Percentiles rank a stretch among this genome's conserved stretches.
These are phyloP conservation scores for Gaeumannomyces sp. DNA, from an alignment of 2,329 filamentous ascomycete species.

Conservation along the genomic window DNA sequence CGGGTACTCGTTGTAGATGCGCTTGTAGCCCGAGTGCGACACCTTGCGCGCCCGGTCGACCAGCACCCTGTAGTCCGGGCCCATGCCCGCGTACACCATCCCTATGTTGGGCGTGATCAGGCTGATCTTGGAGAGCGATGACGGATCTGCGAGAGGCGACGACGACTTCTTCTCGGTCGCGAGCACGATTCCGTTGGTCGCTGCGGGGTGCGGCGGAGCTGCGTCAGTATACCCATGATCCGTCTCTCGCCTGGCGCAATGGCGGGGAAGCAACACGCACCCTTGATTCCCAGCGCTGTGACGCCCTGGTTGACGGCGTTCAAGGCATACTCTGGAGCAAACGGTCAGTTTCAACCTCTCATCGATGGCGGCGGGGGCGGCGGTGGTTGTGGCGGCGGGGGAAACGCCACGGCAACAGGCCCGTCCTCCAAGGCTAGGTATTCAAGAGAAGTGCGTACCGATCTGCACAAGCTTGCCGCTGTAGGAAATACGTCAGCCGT, in stretches of 20 bases:
- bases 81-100: conserved; percentile 99
- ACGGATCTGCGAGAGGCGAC: conserved; percentile 90
- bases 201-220: conserved; percentile 37
- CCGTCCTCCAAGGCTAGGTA: background rate
- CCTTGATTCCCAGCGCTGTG: conserved; percentile 97
- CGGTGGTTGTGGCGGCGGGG: background rate
- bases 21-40: conserved; percentile 97
- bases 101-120: conserved; percentile 98
- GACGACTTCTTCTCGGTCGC: conserved; percentile 99
- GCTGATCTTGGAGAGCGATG: conserved; percentile 94
- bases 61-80: conserved; percentile 93
- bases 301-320: conserved; percentile 99
- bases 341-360: conserved; percentile 2
- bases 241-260: background rate
- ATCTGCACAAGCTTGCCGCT: conserved; percentile 99
- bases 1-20: conserved; percentile 99
- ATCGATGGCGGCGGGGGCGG: conserved; percentile 1
- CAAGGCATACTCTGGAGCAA: conserved; percentile 80
- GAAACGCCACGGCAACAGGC: background rate
- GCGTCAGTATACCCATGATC: background rate
- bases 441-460: conserved; percentile 42
- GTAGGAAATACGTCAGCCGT: conserved; percentile 18
- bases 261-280: conserved; percentile 39
- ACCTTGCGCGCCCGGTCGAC: conserved; percentile 98
- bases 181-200: conserved; percentile 97